Base-by-base conservation (phyloP, 176 grass and related monocot genomes). In the Avena sativa region DNA sequence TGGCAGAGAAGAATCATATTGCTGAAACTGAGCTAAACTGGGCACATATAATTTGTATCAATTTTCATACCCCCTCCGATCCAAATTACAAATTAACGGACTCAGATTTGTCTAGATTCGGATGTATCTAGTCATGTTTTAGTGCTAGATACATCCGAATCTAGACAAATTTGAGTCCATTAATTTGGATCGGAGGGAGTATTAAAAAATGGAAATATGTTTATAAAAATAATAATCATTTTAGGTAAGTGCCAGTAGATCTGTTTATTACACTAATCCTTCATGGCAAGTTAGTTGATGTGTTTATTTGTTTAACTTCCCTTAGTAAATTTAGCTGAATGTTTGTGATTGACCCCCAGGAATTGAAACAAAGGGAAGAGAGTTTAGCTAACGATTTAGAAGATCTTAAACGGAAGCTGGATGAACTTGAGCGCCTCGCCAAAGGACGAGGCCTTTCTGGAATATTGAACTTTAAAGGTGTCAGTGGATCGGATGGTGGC, bases 341-440 rank as follows among this genome's bases (percentile, higher is more conserved):
- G 28, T 4, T 13, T 87, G 92, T 67, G 46, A 3, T 38, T 92
- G 49, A 73, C 84, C 34, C 34, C 36, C 68, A 96, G 92, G 89
- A 87, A 84, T 68, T 96, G 85, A 90, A 71, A 79, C 87, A 88
- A 86, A 88, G 81, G 63, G 89, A 89, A 66, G 94, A 96, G 7
- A 91, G 69, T 73, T 75, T 96, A 59, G 88, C 89, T 64, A 87
- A 91, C 90, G 92, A 96, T 85, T 3, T 93, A 72, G 89, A 93
- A 60, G 73, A 84, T 15, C 85, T 96, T 72, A 96, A 96, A 85
- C 4, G 90, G 85, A 96, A 92, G 82, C 85, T 96, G 3, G 50
- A 23, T 79, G 89, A 96, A 83, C 93, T 96, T 53, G 94, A 96
- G 83, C 76, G 44, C 66, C 91, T 93, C 15, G 92, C 92, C 17